Evolutionary conservation across 176 grass and related monocot species (phyloP).

Genomic region (Rhynchospora breviuscula): DNA sequence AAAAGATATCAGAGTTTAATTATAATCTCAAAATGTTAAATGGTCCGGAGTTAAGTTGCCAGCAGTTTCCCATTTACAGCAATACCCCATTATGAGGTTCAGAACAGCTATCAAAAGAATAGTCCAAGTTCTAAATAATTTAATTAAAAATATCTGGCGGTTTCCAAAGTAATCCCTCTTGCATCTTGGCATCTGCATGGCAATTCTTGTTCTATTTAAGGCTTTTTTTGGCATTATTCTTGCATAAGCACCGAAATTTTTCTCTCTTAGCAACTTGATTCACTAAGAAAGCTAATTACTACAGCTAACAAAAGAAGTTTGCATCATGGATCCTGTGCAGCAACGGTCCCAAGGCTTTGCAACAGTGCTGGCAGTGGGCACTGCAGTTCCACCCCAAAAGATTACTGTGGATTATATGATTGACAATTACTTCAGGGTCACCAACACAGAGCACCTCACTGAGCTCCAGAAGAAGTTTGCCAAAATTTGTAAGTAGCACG

Average conservation of each 20-base stretch:
- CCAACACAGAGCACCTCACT: conserved; percentile 8
- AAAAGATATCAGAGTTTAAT: not conserved
- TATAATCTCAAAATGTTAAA: not conserved
- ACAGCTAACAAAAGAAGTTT: not conserved
- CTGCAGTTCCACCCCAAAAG: conserved; percentile 4
- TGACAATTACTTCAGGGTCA: conserved; percentile 6
- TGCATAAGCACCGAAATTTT: not conserved
- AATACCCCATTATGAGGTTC: too few species aligned
- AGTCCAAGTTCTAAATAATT: not conserved
- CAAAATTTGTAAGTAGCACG: conserved; percentile 3
- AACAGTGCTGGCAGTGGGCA: not conserved
- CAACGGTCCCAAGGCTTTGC: conserved; percentile 11
- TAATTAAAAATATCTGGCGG: not conserved
- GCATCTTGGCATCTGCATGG: too few species aligned
- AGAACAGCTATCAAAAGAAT: not conserved
- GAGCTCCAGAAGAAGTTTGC: conserved; percentile 15
- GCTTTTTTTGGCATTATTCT: not conserved
- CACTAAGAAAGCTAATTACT: not conserved
- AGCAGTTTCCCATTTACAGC: not conserved
- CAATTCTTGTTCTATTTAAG: conserved; percentile 3
- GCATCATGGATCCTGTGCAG: not conserved
- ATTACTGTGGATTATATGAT: not conserved
- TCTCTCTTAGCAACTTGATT: not conserved
- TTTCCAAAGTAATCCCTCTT: not conserved
- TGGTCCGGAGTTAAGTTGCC: not conserved